Percentiles rank a stretch among this genome's conserved stretches.
Conservation (phyloP, 73 alveolate genomes). For the Diophrys appendiculata region DNA sequence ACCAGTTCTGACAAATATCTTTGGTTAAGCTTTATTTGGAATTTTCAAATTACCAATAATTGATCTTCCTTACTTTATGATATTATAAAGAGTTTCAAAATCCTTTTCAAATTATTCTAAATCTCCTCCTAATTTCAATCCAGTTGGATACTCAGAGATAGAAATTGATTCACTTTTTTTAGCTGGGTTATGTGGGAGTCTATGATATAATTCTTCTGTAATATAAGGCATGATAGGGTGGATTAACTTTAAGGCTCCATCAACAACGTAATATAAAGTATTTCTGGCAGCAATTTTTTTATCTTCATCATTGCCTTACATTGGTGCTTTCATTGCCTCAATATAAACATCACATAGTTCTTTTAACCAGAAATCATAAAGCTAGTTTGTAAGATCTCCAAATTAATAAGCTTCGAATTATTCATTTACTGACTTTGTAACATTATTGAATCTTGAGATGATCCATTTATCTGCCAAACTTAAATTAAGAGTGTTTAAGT, state of each 20-base stretch:
- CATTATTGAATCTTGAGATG: conserved; percentile 70
- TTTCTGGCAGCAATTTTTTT: conserved; percentile 81
- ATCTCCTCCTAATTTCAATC: conserved; percentile 47
- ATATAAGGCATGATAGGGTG: conserved; percentile 97
- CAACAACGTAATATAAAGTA: conserved; percentile 81
- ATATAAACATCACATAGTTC: conserved; percentile 89
- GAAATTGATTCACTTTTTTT: conserved; percentile 78
- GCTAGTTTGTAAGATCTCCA: conserved; percentile 85
- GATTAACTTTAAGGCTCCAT: conserved; percentile 79
- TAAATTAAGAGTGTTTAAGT: conserved; percentile 63
- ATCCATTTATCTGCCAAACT: conserved; percentile 92
- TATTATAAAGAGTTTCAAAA: conserved; percentile 45
- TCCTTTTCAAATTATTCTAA: conserved; percentile 66
- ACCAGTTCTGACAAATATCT: conserved; percentile 48
- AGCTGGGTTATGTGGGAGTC: conserved; percentile 83
- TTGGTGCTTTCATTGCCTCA: conserved; percentile 88
- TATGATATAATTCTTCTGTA: conserved; percentile 97
- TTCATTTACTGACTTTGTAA: conserved; percentile 60
- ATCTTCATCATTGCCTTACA: conserved; percentile 68
- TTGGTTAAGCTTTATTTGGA: conserved; percentile 71
- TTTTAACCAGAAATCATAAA: conserved; percentile 88
- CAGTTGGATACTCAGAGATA: conserved; percentile 81
- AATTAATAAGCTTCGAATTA: conserved; percentile 79
- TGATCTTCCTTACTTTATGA: conserved; percentile 65
- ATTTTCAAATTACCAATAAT: conserved; percentile 56